These are phyloP conservation scores for Gaultheria prostrata DNA, from an alignment of 148 eudicot genomes.

Conservation along the genomic window DNA sequence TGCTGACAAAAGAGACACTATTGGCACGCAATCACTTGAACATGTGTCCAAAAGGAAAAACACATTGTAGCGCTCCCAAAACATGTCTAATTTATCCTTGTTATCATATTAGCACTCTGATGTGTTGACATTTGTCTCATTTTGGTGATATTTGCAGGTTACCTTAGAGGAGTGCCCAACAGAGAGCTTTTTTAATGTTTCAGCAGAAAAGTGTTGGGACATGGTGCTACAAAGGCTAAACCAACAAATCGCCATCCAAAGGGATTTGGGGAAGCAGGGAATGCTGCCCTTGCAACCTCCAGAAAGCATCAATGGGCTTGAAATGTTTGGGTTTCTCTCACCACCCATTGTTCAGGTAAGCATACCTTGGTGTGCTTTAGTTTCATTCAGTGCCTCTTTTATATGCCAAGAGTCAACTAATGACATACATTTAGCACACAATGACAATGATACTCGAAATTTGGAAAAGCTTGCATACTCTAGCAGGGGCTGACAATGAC, in stretches of 20 bases:
- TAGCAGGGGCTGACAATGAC: neutral
- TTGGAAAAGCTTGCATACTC: neutral
- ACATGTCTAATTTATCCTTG: neutral
- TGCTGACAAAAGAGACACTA: neutral
- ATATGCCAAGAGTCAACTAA: neutral
- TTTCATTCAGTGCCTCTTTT: neutral
- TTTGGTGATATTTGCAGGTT: slow-evolving; percentile 30
- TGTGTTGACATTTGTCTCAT: neutral
- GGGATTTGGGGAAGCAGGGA: slow-evolving; percentile 19
- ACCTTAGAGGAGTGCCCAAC: slow-evolving; percentile 39
- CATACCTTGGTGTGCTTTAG: neutral
- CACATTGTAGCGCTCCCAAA: neutral
- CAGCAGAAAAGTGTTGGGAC: slow-evolving; percentile 44
- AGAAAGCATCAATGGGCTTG: slow-evolving; percentile 42
- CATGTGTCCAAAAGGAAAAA: neutral
- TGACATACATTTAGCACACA: neutral
- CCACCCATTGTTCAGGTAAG: slow-evolving; percentile 48
- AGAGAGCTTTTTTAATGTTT: slow-evolving; percentile 28
- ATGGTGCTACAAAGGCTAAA: slow-evolving; percentile 37
- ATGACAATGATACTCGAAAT: neutral
- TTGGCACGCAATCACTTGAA: neutral
- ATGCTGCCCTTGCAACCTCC: slow-evolving; percentile 23
- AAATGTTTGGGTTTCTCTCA: slow-evolving; percentile 54
- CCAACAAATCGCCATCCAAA: slow-evolving; percentile 31
- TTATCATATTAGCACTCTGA: neutral